Percentiles rank a stretch among this genome's conserved stretches.
Evolutionary conservation across 164 flowering plant species (phyloP).

Genomic region (Cinnamomum micranthum): DNA sequence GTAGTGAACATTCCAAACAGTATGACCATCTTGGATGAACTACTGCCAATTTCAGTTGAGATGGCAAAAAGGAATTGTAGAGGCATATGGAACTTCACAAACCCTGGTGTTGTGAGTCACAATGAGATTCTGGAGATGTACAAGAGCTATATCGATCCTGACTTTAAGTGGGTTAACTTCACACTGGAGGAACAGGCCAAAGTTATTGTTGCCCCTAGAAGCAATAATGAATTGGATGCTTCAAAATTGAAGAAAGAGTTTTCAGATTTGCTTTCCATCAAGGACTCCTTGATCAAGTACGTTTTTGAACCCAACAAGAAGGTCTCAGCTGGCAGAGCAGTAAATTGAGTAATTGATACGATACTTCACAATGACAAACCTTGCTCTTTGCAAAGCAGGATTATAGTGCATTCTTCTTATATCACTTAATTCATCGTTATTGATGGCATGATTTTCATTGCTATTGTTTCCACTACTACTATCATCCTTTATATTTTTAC

Average conservation of each 20-base stretch:
- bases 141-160: constrained; percentile 49
- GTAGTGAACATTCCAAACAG: constrained; percentile 75
- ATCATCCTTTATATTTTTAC: neutral
- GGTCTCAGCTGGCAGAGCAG: neutral
- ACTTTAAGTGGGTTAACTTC: constrained; percentile 53
- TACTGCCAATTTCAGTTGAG: constrained; percentile 64
- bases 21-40: constrained; percentile 68
- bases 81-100: constrained; percentile 74
- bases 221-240: constrained; percentile 72
- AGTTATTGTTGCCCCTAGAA: constrained; percentile 62
- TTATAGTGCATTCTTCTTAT: neutral
- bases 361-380: neutral
- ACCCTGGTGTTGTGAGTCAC: constrained; percentile 71
- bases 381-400: neutral
- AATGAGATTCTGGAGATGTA: constrained; percentile 76
- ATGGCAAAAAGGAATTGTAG: constrained; percentile 63
- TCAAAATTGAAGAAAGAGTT: constrained; percentile 59
- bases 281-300: constrained; percentile 60
- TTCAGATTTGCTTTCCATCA: constrained; percentile 58
- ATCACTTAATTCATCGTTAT: neutral
- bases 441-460: neutral
- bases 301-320: constrained; percentile 63
- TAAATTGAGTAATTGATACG: neutral
- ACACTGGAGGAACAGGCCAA: constrained; percentile 70
- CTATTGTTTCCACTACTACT: neutral